Evolutionary conservation across 106 monocot genomes (phyloP).

Genomic region (Apostasia shenzhenica): DNA sequence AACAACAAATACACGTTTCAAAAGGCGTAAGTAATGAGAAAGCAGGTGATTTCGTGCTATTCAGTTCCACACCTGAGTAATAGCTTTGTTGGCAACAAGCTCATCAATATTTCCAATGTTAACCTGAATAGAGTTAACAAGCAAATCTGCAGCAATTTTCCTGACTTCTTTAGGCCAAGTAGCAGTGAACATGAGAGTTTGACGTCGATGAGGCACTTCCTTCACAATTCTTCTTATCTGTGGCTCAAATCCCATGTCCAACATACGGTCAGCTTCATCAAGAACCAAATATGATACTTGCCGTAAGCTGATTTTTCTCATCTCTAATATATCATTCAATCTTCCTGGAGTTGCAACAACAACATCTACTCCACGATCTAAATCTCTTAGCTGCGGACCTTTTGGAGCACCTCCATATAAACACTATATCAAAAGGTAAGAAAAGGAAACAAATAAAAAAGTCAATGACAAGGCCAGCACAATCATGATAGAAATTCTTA

Average conservation of each 20-base stretch:
- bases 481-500: neutral
- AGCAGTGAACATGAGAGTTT: conserved; percentile 95
- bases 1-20: neutral
- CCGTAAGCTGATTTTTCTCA: conserved; percentile 66
- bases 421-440: conserved; percentile 44
- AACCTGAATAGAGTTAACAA: conserved; percentile 50
- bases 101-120: conserved; percentile 79
- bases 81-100: conserved; percentile 89
- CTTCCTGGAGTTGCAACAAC: conserved; percentile 96
- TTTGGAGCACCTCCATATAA: conserved; percentile 97
- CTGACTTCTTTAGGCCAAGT: conserved; percentile 98
- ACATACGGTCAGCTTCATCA: conserved; percentile 94
- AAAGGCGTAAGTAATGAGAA: neutral
- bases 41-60: neutral
- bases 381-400: conserved; percentile 77
- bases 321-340: conserved; percentile 90
- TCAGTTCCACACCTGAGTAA: conserved; percentile 66
- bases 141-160: conserved; percentile 81
- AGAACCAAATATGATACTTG: conserved; percentile 92
- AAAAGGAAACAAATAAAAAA: neutral
- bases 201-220: conserved; percentile 77
- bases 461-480: neutral
- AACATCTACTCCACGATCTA: conserved; percentile 86
- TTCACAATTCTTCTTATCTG: conserved; percentile 93
- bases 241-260: conserved; percentile 99